Evolutionary conservation across 2,329 filamentous ascomycete species (phyloP).

Genomic region (Nigrospora oryzae): DNA sequence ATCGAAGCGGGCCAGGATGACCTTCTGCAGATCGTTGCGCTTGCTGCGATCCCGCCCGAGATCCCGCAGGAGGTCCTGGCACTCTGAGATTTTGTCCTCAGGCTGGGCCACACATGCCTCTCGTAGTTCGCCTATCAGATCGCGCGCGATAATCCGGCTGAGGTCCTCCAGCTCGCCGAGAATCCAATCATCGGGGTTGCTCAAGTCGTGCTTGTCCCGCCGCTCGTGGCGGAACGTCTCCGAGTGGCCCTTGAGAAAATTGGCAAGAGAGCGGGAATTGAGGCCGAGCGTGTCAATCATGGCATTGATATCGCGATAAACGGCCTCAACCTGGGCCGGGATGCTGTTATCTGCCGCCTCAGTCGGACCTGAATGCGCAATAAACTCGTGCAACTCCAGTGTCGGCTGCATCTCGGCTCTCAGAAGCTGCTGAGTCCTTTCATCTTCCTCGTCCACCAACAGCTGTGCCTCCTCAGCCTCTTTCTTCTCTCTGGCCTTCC

Average conservation of each 20-base stretch:
- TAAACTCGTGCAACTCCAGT: conserved; percentile 56
- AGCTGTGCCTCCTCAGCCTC: conserved; percentile 49
- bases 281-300: conserved; percentile 93
- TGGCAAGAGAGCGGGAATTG: conserved; percentile 61
- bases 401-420: conserved; percentile 53
- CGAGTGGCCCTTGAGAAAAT: conserved; percentile 60
- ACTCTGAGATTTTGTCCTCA: conserved; percentile 57
- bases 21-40: conserved; percentile 69
- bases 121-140: conserved; percentile 58
- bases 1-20: conserved; percentile 63
- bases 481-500: conserved; percentile 42
- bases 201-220: conserved; percentile 59
- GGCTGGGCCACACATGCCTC: conserved; percentile 61
- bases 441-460: conserved; percentile 61
- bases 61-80: conserved; percentile 61
- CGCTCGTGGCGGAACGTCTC: conserved; percentile 38
- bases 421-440: conserved; percentile 56
- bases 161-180: conserved; percentile 70
- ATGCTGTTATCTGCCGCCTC: conserved; percentile 47
- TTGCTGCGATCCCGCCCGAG: conserved; percentile 64
- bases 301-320: conserved; percentile 76
- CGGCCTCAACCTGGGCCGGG: conserved; percentile 54
- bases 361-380: conserved; percentile 49
- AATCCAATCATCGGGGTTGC: conserved; percentile 60
- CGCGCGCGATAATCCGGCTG: conserved; percentile 50